Percentiles rank a stretch among this genome's conserved stretches.
phyloP scores from a whole-genome alignment of 306 rosid species.

The Benincasa hispida region DNA sequence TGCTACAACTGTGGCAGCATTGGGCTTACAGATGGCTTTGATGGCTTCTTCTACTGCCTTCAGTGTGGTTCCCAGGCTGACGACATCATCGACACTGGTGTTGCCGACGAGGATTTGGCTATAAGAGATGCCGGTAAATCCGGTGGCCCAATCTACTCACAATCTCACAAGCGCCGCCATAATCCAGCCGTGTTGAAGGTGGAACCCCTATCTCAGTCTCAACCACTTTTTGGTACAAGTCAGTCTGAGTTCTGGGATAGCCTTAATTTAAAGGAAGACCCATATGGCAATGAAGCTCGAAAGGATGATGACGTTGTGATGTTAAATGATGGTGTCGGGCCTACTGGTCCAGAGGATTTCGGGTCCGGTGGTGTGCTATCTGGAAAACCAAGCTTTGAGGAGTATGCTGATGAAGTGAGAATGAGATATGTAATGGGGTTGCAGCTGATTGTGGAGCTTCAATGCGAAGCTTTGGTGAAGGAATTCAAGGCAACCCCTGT shows the following conservation, averaged over 20 bases:
- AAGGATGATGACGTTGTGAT: conserved; percentile 4
- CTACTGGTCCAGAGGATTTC: conserved; percentile 40
- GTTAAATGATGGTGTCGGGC: conserved; percentile 19
- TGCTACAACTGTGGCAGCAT: conserved; percentile 41
- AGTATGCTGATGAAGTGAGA: conserved; percentile 46
- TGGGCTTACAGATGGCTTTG: conserved; percentile 33
- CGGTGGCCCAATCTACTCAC: conserved; percentile 34
- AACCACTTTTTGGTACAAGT: conserved; percentile 15
- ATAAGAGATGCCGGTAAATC: conserved; percentile 23
- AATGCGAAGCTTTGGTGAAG: conserved; percentile 62
- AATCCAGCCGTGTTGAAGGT: conserved; percentile 13
- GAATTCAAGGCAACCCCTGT: conserved; percentile 66
- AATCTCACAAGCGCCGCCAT: conserved; percentile 37
- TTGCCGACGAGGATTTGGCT: conserved; percentile 44
- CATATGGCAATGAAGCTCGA: neutral
- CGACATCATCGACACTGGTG: conserved; percentile 45
- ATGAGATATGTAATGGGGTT: conserved; percentile 58
- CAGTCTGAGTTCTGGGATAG: conserved; percentile 25
- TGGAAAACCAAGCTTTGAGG: conserved; percentile 22
- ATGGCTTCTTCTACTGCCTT: conserved; percentile 62
- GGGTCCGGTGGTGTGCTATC: conserved; percentile 11
- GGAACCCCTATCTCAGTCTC: conserved; percentile 40
- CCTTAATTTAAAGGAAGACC: conserved; percentile 24
- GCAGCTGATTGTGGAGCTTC: conserved; percentile 71
- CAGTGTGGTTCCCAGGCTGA: conserved; percentile 42